phyloP scores from a whole-genome alignment of 2,329 filamentous ascomycete species.

The Venturia nashicola region DNA sequence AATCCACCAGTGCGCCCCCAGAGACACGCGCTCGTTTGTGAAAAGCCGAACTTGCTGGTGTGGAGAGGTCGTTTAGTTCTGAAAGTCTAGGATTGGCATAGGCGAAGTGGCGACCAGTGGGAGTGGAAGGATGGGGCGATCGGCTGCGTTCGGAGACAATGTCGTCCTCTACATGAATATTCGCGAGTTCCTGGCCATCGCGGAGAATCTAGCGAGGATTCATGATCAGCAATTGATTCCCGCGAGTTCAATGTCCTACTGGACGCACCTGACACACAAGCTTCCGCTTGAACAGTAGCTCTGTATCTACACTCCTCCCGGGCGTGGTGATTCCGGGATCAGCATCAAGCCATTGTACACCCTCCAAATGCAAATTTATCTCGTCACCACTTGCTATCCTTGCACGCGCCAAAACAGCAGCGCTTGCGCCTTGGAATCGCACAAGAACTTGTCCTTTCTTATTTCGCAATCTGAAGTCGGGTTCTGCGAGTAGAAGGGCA shows the following conservation, averaged over 20 bases:
- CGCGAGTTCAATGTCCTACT: not conserved
- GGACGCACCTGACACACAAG: slow-evolving; percentile 22
- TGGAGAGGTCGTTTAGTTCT: not conserved
- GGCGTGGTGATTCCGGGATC: slow-evolving; percentile 40
- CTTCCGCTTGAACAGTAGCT: slow-evolving; percentile 36
- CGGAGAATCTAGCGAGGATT: slow-evolving; percentile 28
- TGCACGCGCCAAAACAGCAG: slow-evolving; percentile 53
- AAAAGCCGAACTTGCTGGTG: slow-evolving; percentile 7
- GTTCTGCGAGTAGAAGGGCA: slow-evolving; percentile 72
- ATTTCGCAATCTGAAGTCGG: slow-evolving; percentile 68
- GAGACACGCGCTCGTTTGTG: slow-evolving; percentile 55
- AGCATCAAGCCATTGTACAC: slow-evolving; percentile 51
- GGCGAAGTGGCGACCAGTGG: not conserved
- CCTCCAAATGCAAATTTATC: slow-evolving; percentile 55
- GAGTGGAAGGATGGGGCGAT: slow-evolving; percentile 14
- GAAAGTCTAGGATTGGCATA: slow-evolving; percentile 2
- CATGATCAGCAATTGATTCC: not conserved
- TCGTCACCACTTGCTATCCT: slow-evolving; percentile 69
- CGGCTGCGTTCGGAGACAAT: not conserved
- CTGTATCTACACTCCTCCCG: slow-evolving; percentile 44
- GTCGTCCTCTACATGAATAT: slow-evolving; percentile 40
- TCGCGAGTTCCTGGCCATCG: slow-evolving; percentile 34
- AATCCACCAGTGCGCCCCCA: slow-evolving; percentile 54
- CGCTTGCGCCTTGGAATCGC: slow-evolving; percentile 58
- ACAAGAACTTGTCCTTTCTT: slow-evolving; percentile 70